A percentile compares a stretch with the other conserved stretches of the same genome.
phyloP scores from a whole-genome alignment of 495 filamentous ascomycete species.

The Penicillium malachiteum region DNA sequence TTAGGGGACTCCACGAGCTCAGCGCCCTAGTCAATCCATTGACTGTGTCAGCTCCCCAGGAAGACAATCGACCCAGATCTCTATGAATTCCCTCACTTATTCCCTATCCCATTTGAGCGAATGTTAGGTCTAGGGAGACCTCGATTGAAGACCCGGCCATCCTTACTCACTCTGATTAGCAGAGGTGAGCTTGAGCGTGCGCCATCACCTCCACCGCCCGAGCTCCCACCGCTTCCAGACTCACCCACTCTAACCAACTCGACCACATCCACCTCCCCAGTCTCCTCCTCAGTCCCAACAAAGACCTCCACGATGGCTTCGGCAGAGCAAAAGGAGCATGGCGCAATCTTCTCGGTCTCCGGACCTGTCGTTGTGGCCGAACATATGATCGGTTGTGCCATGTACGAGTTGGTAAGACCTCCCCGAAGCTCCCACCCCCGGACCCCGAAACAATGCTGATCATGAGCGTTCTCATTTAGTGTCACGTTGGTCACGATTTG shows the following conservation, averaged over 20 bases:
- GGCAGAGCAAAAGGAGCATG: constrained; percentile 54
- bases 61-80: neutral
- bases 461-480: constrained; percentile 42
- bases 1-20: constrained; percentile 19
- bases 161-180: constrained; percentile 68
- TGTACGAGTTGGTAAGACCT: constrained; percentile 89
- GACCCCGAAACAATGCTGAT: constrained; percentile 6
- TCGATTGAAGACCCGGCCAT: constrained; percentile 67
- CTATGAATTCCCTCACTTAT: neutral
- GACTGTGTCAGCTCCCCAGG: constrained; percentile 1
- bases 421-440: constrained; percentile 13
- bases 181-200: constrained; percentile 26
- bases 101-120: constrained; percentile 12
- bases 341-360: constrained; percentile 50
- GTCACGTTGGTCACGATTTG: constrained; percentile 82
- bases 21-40: constrained; percentile 7
- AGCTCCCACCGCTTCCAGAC: constrained; percentile 54
- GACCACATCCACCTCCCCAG: constrained; percentile 38
- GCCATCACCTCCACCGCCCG: constrained; percentile 41
- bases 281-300: constrained; percentile 35
- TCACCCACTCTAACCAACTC: constrained; percentile 38
- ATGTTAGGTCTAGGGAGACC: constrained; percentile 62
- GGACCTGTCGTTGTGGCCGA: constrained; percentile 96
- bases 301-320: constrained; percentile 59
- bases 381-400: constrained; percentile 97